Conservation (phyloP, 495 filamentous ascomycete genomes). For the Aspergillus steynii region DNA sequence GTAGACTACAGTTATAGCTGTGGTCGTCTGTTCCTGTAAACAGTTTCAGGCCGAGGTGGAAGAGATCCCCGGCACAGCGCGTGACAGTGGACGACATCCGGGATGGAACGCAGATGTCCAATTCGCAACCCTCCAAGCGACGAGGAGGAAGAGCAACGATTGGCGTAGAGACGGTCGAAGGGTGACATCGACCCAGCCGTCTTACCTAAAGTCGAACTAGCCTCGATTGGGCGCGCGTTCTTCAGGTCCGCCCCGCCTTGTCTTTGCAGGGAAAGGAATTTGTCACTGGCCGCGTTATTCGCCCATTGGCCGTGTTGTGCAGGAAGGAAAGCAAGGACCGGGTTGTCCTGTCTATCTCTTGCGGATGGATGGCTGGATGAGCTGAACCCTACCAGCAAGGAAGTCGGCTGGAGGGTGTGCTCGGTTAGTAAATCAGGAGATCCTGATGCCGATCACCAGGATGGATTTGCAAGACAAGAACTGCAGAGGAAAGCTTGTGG, state of each 20-base stretch:
- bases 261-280: background rate
- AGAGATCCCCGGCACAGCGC: constrained; percentile 6
- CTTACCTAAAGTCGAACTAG: constrained; percentile 5
- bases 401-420: background rate
- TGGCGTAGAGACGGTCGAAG: constrained; percentile 9
- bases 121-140: constrained; percentile 11
- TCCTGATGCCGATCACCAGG: background rate
- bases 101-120: constrained; percentile 5
- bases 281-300: background rate
- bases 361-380: no score
- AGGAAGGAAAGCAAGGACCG: background rate
- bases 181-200: constrained; percentile 12
- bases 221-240: constrained; percentile 12
- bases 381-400: no score
- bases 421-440: background rate
- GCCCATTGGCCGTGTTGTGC: background rate
- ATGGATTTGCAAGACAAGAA: background rate
- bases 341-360: background rate
- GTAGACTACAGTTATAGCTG: background rate
- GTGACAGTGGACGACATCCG: constrained; percentile 9
- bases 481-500: background rate
- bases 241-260: constrained; percentile 9
- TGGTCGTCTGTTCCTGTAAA: background rate
- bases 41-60: constrained; percentile 7
- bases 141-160: constrained; percentile 6